Evolutionary conservation across 1,284 basidiomycete genomes (phyloP).

Genomic region (Phlebopus sp.): DNA sequence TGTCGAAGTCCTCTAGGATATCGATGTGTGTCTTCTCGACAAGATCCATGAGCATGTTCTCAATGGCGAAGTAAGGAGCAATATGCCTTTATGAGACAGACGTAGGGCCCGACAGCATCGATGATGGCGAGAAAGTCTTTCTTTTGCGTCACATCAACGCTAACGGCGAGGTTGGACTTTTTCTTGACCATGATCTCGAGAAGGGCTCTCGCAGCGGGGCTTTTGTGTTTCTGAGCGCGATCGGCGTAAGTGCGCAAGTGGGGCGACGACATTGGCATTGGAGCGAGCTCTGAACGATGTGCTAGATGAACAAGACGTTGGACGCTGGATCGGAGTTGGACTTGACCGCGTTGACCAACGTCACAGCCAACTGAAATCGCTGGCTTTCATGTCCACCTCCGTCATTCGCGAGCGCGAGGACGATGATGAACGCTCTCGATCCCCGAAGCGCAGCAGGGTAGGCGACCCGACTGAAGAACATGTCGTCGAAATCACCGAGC

Average conservation of each 20-base stretch:
- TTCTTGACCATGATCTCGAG: conserved; percentile 88
- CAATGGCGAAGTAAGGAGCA: conserved; percentile 11
- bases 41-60: conserved; percentile 22
- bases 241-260: conserved; percentile 59
- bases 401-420: conserved; percentile 52
- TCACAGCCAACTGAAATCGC: too few relatives aligned
- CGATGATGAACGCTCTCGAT: conserved; percentile 43
- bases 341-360: neutral
- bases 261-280: conserved; percentile 40
- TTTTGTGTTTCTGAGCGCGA: conserved; percentile 60
- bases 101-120: conserved; percentile 83
- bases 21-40: conserved; percentile 89
- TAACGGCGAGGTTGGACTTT: conserved; percentile 90
- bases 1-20: conserved; percentile 90
- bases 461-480: conserved; percentile 30
- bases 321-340: conserved; percentile 2
- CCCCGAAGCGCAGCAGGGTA: conserved; percentile 55
- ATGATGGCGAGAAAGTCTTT: conserved; percentile 84
- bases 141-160: conserved; percentile 89
- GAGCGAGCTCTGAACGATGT: conserved; percentile 1
- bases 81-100: conserved; percentile 91
- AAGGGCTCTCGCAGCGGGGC: conserved; percentile 74
- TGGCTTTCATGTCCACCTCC: conserved; percentile 28
- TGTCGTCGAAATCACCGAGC: conserved; percentile 7
- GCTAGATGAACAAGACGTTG: too few relatives aligned